Base-by-base conservation (phyloP, 2,329 filamentous ascomycete species). In the Pyricularia grisea region DNA sequence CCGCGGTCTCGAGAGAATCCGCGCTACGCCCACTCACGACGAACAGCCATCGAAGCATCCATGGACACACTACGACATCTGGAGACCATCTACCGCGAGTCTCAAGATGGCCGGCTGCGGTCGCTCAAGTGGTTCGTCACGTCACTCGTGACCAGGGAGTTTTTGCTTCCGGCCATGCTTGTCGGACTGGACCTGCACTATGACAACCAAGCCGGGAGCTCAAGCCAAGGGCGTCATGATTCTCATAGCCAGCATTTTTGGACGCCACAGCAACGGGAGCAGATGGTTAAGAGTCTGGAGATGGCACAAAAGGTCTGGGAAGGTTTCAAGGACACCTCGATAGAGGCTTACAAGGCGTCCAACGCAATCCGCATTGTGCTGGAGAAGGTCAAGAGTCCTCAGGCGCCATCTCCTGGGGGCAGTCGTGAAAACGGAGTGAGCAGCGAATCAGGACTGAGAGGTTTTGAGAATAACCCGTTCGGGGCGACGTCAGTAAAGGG, bases 341-440 rank as follows among this genome's bases (percentile, higher is more conserved):
- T 97, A 80, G 94, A 98, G 73, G 93, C 94, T 0, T 94, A 90
- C 81, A 98, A 98, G 80, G 94, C 93, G 1, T 88, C 88, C 60
- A 88, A 88, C 61, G 85, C 94, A 28, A 82, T 98, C n/a, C 89
- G 88, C 27, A 88, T 97, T 67, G 93, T 98, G 87, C 80, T 98
- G 64, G 85, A 88, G 36, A 95, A 95, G 77, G 84, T 97, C 68
- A 89, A 85, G 74, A 81, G 80, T 69, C 82, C 85, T 11, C 66
- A 69, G n/a, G 6, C 67, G 4, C 9, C 30, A 2, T 42, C 28
- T 17, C 12, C 64, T 3, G 25, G 60, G 5, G 30, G 60, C 60
- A 63, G 60, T 63, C 23, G 12, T 30, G 60, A 28, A 27, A 23
- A 23, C 25, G 27, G 17, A 3, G 60, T 63, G 27, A 28, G 60